Evolutionary conservation across 768 basidiomycete genomes (phyloP), one percentile per base, ranked within the genome.

Genomic region (Rhizopogon vesiculosus): DNA sequence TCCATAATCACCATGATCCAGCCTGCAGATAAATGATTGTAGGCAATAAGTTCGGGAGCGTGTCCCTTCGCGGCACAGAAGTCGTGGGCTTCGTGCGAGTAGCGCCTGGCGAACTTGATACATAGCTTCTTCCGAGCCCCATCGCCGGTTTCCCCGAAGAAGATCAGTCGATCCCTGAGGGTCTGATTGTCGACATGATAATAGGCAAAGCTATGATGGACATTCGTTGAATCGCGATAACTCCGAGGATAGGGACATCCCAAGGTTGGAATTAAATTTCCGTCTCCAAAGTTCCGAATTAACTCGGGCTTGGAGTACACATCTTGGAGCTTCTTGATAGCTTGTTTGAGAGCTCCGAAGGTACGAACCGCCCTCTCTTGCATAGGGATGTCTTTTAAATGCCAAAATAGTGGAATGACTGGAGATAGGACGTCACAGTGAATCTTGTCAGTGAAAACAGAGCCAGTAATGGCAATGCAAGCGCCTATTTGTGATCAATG

Each of bases 1-100:
- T 38, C 40, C 55, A 44, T 56, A 28, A 56, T 15, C 33, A 56
- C 46, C 55, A 56, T 56, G 28, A 51, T 51, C 55, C 50, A 56
- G 40, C 50, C 48, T 1, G 12, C 42, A 18, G 46, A 28, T 43
- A 51, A 42, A 42, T 18, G 15, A 42, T 56, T 25, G 48, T 41
- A 29, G 4, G 40, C 28, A 5, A 56, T 31, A 45, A 45, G 44
- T 54, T 44, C 35, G 8, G 53, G 44, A 44, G 53, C 35, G n/a
- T 46, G 29, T 40, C 45, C 53, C 39, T 40, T 48, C 18, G 16
- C 3, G 44, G 54, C 18, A 15, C 35, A 44, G 52, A 53, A 53
- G 28, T 4, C 8, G 19, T 53, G 42, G 12, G 52, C 29, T 18
- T 53, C 22, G 12, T 3, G 28, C 25, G 22, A 28, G 28, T 53